Percentiles rank a stretch among this genome's conserved stretches.
Evolutionary conservation across 2,329 filamentous ascomycete species (phyloP).

Genomic region (Sporothrix luriei): DNA sequence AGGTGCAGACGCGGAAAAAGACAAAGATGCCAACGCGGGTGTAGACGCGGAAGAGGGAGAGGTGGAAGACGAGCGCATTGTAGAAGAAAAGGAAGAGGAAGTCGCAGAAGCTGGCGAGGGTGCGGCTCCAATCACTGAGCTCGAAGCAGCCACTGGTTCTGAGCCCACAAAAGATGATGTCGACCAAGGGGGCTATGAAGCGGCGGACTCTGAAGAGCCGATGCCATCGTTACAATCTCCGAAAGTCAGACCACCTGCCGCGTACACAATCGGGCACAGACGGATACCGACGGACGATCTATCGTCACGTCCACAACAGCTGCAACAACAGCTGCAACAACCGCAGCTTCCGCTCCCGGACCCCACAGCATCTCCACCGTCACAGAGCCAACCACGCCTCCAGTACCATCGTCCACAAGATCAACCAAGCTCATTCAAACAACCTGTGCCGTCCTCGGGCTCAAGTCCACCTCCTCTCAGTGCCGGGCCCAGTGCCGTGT

Average conservation of each 20-base stretch:
- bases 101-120: background rate
- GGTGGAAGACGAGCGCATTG: background rate
- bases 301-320: slow-evolving; percentile 1
- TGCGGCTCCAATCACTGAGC: background rate
- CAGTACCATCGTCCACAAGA: slow-evolving; percentile 13
- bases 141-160: background rate
- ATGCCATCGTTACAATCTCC: slow-evolving; percentile 7
- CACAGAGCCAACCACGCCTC: background rate
- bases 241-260: background rate
- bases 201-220: background rate
- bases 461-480: background rate
- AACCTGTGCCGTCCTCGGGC: background rate
- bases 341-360: slow-evolving; percentile 11
- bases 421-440: background rate
- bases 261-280: background rate
- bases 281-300: slow-evolving; percentile 18
- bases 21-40: background rate
- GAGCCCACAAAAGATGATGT: background rate
- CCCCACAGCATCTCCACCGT: slow-evolving; percentile 8
- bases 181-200: background rate
- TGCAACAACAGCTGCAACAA: slow-evolving; percentile 7
- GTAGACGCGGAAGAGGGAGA: background rate
- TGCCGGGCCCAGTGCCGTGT: background rate
- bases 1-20: background rate
- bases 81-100: background rate